Base-by-base conservation (phyloP, 495 filamentous ascomycete genomes). In the Haplographium delicatum region DNA sequence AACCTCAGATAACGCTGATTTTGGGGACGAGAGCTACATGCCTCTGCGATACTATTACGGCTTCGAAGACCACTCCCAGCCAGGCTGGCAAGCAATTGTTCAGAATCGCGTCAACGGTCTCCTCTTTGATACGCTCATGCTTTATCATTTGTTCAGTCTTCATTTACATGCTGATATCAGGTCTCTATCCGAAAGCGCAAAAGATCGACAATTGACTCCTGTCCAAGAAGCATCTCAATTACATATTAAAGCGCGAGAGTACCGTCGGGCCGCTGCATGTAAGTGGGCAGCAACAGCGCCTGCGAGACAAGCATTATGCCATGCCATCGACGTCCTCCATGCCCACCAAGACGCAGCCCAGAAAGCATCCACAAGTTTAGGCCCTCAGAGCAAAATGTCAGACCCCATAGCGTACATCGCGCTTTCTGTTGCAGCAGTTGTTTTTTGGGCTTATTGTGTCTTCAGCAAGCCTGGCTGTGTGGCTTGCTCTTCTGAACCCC, bases 131-230 rank as follows among this genome's bases (percentile, higher is more conserved):
- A 33, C 57, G 3, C 37, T 33, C 24, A 55, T 61, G 10, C 52
- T 65, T 3, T 57, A 57, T 27, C 46, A 59, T 24, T 47, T 65
- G 1, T 44, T 62, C 34, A 53, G 28, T n/a, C 19, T 65, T 9
- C 51, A 62, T 51, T 38, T 65, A 11, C 37, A 56, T 33, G 52
- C 57, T 6, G 50, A 65, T 23, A 46, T 61, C 15, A 39, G 38
- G 22, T 47, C 16, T 6, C 23, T 62, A 5, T 49, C 18, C 5
- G 53, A 58, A n/a, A 5, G 57, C 7, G 54, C 58, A 40, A 55
- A 58, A 27, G 38, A 45, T 19, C 45, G 43, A 33, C 24, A 28
- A 9, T 27, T 49, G 18, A 41, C 22, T n/a, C 11, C 42, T 5
- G 16, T 47, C 15, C 10, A 40, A 47, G 26, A 33, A 47, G 19